Base-by-base conservation (phyloP, 495 filamentous ascomycete species). In the Daldinia grandis region DNA sequence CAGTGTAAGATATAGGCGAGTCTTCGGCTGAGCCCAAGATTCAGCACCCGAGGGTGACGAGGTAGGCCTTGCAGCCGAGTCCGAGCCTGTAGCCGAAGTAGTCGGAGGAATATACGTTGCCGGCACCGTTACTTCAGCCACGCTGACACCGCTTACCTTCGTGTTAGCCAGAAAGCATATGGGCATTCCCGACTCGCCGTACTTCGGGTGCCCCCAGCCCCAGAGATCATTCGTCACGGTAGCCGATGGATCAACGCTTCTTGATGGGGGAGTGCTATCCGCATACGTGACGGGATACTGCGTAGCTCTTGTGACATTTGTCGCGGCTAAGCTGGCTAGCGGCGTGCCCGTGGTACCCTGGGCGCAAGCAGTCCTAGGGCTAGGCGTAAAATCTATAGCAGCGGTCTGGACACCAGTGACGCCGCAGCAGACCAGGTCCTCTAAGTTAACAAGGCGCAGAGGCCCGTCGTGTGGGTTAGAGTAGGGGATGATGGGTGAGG, bases 171-270 rank as follows among this genome's bases (percentile, higher is more conserved):
- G 38, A 33, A 71, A 59, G 31, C 68, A 71, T 33, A 71, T 33
- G 1, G 68, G 68, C 42, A 44, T 55, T 7, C 68, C 68, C 6
- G 58, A 53, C 9, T 63, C 68, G 63, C 68, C 63, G 44, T 67
- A 71, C 17, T 14, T 58, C 51, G 63, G 63, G 12, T 8, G 19
- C 4, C 2, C 49, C 62, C 50, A 62, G 15, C 62, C 68, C 68
- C 68, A 71, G 7, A 71, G 17, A 21, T 71, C 53, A n/a, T 62
- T 64, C 55, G 67, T 65, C 28, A 65, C 62, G 3, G 62, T 65
- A 0, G 57, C 57, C 37, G 17, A 24, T 0, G 62, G 10, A 10
- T 53, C 55, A 15, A 12, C 35, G 5, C 7, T 42, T 9, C 15
- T 25, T 10, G 42, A 38, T 12, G 31, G 38, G 3, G 50, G 14